phyloP scores from a whole-genome alignment of 1,139 yeast genomes.

The Saccharomyces hybrid region DNA sequence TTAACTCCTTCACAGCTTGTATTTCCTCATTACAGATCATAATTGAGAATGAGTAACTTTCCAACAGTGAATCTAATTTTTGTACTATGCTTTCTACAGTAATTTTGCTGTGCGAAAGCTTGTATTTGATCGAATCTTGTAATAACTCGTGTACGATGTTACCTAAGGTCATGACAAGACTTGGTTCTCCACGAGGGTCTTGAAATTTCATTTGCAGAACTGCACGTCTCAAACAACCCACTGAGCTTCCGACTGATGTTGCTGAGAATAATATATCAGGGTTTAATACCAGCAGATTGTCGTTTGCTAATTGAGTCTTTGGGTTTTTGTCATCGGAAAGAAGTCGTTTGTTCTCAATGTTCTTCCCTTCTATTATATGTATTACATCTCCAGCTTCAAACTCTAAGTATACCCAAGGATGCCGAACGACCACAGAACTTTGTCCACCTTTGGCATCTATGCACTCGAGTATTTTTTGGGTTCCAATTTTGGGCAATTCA shows the following conservation, averaged over 20 bases:
- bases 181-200: constrained; percentile 45
- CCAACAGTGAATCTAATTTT: too few species aligned
- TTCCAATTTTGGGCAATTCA: constrained; percentile 29
- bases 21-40: too few species aligned
- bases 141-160: constrained; percentile 70
- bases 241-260: constrained; percentile 70
- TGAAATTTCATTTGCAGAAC: constrained; percentile 50
- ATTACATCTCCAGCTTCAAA: constrained; percentile 46
- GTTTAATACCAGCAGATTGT: constrained; percentile 62
- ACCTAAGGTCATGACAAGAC: constrained; percentile 64
- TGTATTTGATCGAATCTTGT: constrained; percentile 52
- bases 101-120: too few species aligned
- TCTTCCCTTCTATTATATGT: constrained; percentile 47
- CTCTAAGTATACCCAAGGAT: constrained; percentile 43
- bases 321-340: constrained; percentile 29
- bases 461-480: constrained; percentile 48
- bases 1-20: too few species aligned
- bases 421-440: constrained; percentile 42
- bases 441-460: constrained; percentile 31
- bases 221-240: constrained; percentile 65
- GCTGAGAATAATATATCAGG: constrained; percentile 82
- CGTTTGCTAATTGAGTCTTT: constrained; percentile 47
- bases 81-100: too few species aligned
- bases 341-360: constrained; percentile 30
- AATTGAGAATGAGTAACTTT: too few species aligned